Conservation (phyloP, 192 early-diverging fungal genomes). For the Dissophora ornata region DNA sequence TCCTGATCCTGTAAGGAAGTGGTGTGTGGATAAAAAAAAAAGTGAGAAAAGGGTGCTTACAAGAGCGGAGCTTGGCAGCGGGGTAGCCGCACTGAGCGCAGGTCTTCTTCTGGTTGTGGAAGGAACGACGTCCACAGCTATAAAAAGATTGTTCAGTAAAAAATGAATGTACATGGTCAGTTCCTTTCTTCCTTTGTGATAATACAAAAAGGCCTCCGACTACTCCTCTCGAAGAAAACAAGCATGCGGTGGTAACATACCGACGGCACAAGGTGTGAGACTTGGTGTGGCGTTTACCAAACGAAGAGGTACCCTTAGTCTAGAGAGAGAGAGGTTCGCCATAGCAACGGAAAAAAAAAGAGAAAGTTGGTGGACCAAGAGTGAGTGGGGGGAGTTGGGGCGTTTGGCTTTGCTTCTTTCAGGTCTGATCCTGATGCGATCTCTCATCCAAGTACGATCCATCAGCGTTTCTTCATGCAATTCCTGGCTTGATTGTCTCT, state of each 20-base stretch:
- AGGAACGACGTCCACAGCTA: constrained; percentile 92
- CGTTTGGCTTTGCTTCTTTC: too few relatives aligned
- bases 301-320: constrained; percentile 98
- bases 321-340: constrained; percentile 54
- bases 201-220: too few relatives aligned
- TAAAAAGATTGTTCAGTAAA: too few relatives aligned
- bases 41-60: constrained; percentile 59
- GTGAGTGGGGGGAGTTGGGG: too few relatives aligned
- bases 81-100: constrained; percentile 99
- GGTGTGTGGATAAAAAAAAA: neutral
- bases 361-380: neutral
- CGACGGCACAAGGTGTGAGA: constrained; percentile 98
- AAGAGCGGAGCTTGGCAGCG: constrained; percentile 96
- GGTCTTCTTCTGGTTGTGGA: constrained; percentile 99
- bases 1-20: too few relatives aligned
- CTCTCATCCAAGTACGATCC: too few relatives aligned
- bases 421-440: too few relatives aligned
- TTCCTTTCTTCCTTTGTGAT: too few relatives aligned
- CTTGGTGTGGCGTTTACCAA: constrained; percentile 99
- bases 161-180: too few relatives aligned
- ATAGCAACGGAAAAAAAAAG: neutral
- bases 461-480: too few relatives aligned
- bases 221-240: too few relatives aligned
- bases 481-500: too few relatives aligned
- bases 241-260: constrained; percentile 20